Conservation (phyloP, 2,329 filamentous ascomycete genomes). For the Karstenula rhodostoma region DNA sequence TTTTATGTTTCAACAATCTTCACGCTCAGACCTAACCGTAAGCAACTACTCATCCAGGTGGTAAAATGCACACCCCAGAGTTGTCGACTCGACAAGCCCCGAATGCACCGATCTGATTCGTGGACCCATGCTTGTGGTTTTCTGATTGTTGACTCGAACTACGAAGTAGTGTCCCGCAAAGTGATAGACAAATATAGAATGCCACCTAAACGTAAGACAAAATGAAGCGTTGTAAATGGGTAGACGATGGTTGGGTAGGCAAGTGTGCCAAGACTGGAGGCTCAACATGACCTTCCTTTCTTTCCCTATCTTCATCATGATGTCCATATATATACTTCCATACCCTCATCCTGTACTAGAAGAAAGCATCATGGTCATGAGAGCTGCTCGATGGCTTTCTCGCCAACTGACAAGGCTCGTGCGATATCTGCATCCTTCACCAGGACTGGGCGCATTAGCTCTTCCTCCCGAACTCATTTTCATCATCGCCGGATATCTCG, state of each 20-base stretch:
- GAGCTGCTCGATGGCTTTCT: slow-evolving; percentile 11
- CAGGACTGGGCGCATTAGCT: slow-evolving; percentile 17
- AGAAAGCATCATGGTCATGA: slow-evolving; percentile 5
- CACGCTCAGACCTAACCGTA: no score
- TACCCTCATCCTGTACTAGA: no score
- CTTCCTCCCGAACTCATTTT: slow-evolving; percentile 28
- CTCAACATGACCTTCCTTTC: not conserved
- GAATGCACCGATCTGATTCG: not conserved
- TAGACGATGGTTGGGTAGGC: no score
- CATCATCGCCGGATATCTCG: slow-evolving; percentile 26
- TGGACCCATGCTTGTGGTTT: not conserved
- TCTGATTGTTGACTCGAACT: no score
- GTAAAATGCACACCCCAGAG: no score
- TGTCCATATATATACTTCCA: not conserved
- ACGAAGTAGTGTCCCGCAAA: no score
- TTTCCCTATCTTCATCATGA: not conserved
- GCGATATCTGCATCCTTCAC: slow-evolving; percentile 11
- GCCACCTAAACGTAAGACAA: no score
- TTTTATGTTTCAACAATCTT: no score
- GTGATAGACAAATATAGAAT: no score
- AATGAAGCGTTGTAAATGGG: no score
- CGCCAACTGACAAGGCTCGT: slow-evolving; percentile 15
- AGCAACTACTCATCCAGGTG: no score
- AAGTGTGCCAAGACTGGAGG: not conserved
- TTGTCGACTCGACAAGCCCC: no score